Evolutionary conservation across 78 protist genomes (phyloP).

Genomic region (Polysphondylium violaceum): DNA sequence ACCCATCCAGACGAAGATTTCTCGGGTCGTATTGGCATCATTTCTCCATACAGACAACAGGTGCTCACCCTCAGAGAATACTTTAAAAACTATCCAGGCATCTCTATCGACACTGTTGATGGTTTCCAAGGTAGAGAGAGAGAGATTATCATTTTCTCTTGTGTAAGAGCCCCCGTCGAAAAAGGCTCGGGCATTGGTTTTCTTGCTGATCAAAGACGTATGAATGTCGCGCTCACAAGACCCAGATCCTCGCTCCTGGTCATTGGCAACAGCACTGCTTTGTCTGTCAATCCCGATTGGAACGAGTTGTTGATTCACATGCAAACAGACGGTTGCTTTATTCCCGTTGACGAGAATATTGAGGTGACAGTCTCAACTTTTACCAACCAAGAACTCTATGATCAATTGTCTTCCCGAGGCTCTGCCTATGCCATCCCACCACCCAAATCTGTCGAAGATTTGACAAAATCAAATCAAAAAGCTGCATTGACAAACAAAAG

Average conservation of each 20-base stretch:
- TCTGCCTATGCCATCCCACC: not conserved
- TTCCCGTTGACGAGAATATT: conserved; percentile 8
- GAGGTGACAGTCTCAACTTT: conserved; percentile 38
- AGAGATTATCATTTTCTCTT: conserved; percentile 87
- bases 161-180: conserved; percentile 86
- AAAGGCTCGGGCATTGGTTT: conserved; percentile 77
- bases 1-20: conserved; percentile 58
- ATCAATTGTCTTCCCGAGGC: conserved; percentile 24
- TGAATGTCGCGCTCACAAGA: conserved; percentile 82
- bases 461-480: conserved; percentile 19
- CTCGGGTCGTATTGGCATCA: conserved; percentile 84
- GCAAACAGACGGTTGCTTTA: not conserved
- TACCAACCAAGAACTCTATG: not conserved
- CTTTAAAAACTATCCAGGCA: conserved; percentile 52
- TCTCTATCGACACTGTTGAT: conserved; percentile 86
- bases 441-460: conserved; percentile 18
- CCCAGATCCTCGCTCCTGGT: conserved; percentile 73
- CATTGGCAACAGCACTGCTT: conserved; percentile 75
- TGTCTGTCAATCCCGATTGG: conserved; percentile 63
- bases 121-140: conserved; percentile 94
- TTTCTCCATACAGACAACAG: conserved; percentile 93
- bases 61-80: conserved; percentile 29
- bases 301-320: conserved; percentile 48
- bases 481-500: conserved; percentile 7
- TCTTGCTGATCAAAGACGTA: conserved; percentile 74